These are phyloP conservation scores for Penicillium steckii DNA, from an alignment of 495 filamentous ascomycete genomes.

Conservation along the genomic window DNA sequence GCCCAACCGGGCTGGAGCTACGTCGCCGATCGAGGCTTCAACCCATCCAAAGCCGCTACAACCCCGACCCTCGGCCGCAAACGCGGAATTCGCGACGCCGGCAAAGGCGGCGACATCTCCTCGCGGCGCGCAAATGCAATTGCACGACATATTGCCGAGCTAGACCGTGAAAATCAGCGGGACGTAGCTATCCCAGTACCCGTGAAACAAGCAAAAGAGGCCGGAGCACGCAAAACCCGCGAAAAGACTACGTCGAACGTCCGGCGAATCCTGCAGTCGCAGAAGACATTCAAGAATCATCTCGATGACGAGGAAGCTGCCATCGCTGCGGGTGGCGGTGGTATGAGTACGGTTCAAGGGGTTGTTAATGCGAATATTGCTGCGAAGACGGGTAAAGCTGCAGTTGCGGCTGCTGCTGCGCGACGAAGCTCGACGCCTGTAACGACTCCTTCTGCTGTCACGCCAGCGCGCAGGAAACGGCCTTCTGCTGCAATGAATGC, in stretches of 20 bases:
- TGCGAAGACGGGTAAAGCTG: slow-evolving; percentile 24
- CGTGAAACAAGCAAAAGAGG: slow-evolving; percentile 46
- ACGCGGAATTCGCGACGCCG: slow-evolving; percentile 58
- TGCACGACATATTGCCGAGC: slow-evolving; percentile 69
- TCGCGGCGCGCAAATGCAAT: slow-evolving; percentile 76
- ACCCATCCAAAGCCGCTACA: slow-evolving; percentile 58
- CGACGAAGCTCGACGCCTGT: slow-evolving; percentile 39
- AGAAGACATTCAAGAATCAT: slow-evolving; percentile 91
- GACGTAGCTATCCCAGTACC: slow-evolving; percentile 71
- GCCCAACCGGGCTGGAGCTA: slow-evolving; percentile 84
- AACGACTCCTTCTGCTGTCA: slow-evolving; percentile 7
- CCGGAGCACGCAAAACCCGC: slow-evolving; percentile 45
- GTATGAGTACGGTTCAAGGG: neutral
- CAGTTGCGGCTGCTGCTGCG: slow-evolving; percentile 10
- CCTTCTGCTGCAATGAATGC: slow-evolving; percentile 14
- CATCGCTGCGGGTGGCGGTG: slow-evolving; percentile 25
- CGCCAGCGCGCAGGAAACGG: slow-evolving; percentile 16
- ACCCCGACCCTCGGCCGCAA: slow-evolving; percentile 60
- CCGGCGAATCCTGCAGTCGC: slow-evolving; percentile 84
- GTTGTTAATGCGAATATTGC: slow-evolving; percentile 30
- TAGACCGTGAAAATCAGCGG: slow-evolving; percentile 76
- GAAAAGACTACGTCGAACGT: slow-evolving; percentile 73
- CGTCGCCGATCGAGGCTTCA: slow-evolving; percentile 70
- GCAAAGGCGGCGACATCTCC: slow-evolving; percentile 58
- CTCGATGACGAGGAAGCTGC: slow-evolving; percentile 85